Evolutionary conservation across 495 filamentous ascomycete genomes (phyloP), one percentile per base, ranked within the genome.

Genomic region (Talaromyces stipitatus): DNA sequence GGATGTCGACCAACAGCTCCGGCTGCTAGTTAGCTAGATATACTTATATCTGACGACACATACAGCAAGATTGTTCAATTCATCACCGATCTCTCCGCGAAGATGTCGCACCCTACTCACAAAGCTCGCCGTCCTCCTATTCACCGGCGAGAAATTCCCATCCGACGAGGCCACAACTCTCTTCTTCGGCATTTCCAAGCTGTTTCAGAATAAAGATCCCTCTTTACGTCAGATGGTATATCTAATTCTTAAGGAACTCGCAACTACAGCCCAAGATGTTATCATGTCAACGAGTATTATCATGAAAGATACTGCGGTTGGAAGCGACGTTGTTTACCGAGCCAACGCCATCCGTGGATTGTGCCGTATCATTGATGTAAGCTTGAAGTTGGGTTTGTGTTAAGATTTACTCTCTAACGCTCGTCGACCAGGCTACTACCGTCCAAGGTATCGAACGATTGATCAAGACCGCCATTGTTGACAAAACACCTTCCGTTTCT

Each of bases 261-360:
- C 92, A 59, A 82, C 85, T 67, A 95, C 91, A n/a, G 92, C 95
- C 27, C 92, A 97, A 73, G 94, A 99, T 81, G 92, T 96, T 58
- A 99, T 99, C 63, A 97, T 99, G 94, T 92, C 96, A 53, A 99
- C 94, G 22, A 92, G 89, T 74, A 96, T 91, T 64, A 96, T 99
- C 60, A 99, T 99, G 92, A 99, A 99, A 78, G 94, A 99, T 69
- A 96, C 92, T 6, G 90, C 91, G 55, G 90, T 94, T 62, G 91
- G 91, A 59, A 96, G 90, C 66, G 95, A 97, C 66, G 89, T 92
- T 45, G 82, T 99, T 48, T 99, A 95, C 74, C 83, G 92, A 60
- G 90, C 94, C 20, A 99, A 99, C 80, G 94, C 94, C 54, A 97
- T 99, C 67, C 82, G 94, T 57, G 92, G 94, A 41, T 79, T 99